phyloP scores from a whole-genome alignment of 192 early-diverging fungal species.

The Backusella australiensis region DNA sequence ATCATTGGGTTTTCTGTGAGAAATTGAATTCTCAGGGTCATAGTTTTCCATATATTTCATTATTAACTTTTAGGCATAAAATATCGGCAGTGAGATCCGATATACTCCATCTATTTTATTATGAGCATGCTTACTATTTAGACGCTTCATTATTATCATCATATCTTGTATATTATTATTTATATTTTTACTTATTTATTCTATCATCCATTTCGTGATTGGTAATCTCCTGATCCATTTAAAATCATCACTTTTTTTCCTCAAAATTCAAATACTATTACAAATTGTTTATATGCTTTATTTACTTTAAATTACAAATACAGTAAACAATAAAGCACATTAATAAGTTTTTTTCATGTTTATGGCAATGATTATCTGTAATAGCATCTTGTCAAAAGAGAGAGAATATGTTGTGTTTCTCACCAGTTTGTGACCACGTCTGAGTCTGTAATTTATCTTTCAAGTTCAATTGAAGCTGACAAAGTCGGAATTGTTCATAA shows the following conservation, averaged over 20 bases:
- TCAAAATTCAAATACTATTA: background rate
- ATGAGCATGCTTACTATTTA: no score
- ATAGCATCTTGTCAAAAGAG: background rate
- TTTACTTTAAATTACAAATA: background rate
- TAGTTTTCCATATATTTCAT: background rate
- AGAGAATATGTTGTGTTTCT: background rate
- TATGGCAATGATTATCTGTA: background rate
- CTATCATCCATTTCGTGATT: background rate
- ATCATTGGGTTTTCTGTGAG: background rate
- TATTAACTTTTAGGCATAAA: background rate
- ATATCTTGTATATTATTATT: no score
- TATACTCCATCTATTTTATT: no score
- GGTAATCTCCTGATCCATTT: background rate
- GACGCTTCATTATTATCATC: no score
- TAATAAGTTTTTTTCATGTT: background rate
- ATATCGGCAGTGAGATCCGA: no score
- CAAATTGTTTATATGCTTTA: background rate
- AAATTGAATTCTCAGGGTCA: background rate
- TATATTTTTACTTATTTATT: background rate
- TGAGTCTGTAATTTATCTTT: background rate
- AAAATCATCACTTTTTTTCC: background rate
- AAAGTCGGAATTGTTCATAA: background rate
- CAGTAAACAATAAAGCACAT: background rate
- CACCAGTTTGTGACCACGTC: background rate
- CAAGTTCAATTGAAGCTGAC: slow-evolving; percentile 5